Evolutionary conservation across 495 filamentous ascomycete species (phyloP), one percentile per base, ranked within the genome.

Genomic region (Penicillium salamii): DNA sequence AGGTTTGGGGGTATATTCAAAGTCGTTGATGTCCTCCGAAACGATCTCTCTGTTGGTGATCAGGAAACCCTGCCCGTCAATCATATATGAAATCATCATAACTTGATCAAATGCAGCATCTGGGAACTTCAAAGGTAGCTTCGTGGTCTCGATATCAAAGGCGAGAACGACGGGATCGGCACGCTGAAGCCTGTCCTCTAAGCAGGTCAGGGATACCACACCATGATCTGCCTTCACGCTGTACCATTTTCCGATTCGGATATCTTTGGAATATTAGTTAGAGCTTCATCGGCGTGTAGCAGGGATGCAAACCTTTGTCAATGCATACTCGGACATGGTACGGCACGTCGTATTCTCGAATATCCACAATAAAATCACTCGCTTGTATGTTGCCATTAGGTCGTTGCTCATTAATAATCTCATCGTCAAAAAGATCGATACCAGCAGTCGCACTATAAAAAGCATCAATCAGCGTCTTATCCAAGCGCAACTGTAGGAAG

Each of bases 71-170:
- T 96, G 92, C 1, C 95, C 93, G 59, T 99, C 93, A 54, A 99
- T 97, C 93, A 99, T 99, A 71, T 97, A 99, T 13, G 95, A 97
- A 57, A 99, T 95, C 93, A 99, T 99, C 92, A 99, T 99, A 57
- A 99, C 85, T 68, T 96, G 93, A 70, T 99, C 93, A 54, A 96
- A 85, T 2, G 89, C 78, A 0, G 93, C 86, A 63, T 97, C 95
- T n/a, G 93, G 93, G 62, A 99, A 99, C 66, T 99, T 99, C 40
- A 99, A 75, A 12, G 93, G 93, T 28, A 95, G 76, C 58, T 99
- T 99, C 3, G 90, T 95, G 18, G 93, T 97, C 64, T 99, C 93
- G 61, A 99, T 99, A 81, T 99, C 93, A 70, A 82, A 99, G 11
- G 93, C 93, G 74, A 99, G 86, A 14, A 99, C 88, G 15, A 99